phyloP scores from a whole-genome alignment of 1,284 basidiomycete species.

The Mycosarcoma mackinlayi region DNA sequence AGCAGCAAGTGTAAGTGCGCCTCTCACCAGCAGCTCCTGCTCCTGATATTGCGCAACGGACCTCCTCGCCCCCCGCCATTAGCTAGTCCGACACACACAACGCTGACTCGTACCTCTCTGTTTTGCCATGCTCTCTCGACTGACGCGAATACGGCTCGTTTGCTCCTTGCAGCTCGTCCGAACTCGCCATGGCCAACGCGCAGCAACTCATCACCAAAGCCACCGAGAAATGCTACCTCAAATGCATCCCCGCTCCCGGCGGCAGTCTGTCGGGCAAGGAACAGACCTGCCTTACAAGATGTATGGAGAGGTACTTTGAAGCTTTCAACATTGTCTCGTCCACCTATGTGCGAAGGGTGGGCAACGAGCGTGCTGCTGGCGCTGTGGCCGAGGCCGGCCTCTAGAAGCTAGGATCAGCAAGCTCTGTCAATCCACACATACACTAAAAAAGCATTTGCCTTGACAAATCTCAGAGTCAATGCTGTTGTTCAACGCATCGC shows the following conservation, averaged over 20 bases:
- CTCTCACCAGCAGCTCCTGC: no score
- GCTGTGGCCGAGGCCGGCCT: conserved; percentile 45
- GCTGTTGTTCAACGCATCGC: no score
- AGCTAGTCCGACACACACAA: no score
- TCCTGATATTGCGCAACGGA: no score
- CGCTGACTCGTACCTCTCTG: not conserved
- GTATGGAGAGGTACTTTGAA: conserved; percentile 67
- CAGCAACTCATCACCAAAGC: conserved; percentile 66
- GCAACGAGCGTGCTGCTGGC: conserved; percentile 53
- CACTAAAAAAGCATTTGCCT: not conserved
- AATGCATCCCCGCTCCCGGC: conserved; percentile 61
- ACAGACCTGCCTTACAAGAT: conserved; percentile 63
- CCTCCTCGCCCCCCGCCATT: no score
- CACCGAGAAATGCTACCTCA: conserved; percentile 66
- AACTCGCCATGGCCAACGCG: conserved; percentile 63
- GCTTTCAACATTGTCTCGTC: conserved; percentile 64
- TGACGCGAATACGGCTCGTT: not conserved
- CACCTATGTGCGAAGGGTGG: conserved; percentile 58
- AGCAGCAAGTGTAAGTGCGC: conserved; percentile 64
- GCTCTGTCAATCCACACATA: not conserved
- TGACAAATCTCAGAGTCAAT: not conserved
- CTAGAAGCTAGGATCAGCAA: conserved; percentile 3
- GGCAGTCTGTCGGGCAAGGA: conserved; percentile 60
- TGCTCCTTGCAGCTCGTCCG: conserved; percentile 21
- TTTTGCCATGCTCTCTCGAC: not conserved